phyloP scores from a whole-genome alignment of 305 asterid genomes.

The Rubia balearica region DNA sequence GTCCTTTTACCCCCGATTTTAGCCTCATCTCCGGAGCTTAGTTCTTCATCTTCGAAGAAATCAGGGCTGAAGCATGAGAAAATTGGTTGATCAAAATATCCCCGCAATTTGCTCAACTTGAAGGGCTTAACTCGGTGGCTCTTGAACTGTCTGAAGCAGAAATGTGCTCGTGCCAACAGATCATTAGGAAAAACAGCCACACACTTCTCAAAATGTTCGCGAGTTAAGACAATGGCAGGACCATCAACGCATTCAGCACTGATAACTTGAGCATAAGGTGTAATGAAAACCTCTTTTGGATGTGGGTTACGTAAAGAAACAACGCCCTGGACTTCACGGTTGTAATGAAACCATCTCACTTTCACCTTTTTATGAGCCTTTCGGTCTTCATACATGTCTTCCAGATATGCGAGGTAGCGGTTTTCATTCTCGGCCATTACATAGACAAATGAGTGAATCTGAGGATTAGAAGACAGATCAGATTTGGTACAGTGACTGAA shows the following conservation, averaged over 20 bases:
- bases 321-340: constrained; percentile 73
- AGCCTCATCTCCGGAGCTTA: constrained; percentile 61
- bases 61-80: constrained; percentile 90
- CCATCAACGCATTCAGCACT: constrained; percentile 98
- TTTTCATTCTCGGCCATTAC: constrained; percentile 96
- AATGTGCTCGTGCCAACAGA: constrained; percentile 61
- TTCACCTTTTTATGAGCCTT: constrained; percentile 92
- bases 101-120: constrained; percentile 69
- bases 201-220: constrained; percentile 82
- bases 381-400: constrained; percentile 95
- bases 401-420: constrained; percentile 77
- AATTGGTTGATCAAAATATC: constrained; percentile 73
- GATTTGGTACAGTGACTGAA: not conserved
- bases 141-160: constrained; percentile 85
- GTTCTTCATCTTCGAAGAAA: constrained; percentile 81
- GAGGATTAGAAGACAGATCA: constrained; percentile 15
- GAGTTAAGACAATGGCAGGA: constrained; percentile 81
- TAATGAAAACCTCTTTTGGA: constrained; percentile 88
- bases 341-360: constrained; percentile 97
- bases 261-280: constrained; percentile 80
- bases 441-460: constrained; percentile 81
- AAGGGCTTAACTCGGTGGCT: constrained; percentile 72
- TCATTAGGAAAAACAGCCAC: constrained; percentile 65
- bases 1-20: constrained; percentile 71
- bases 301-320: constrained; percentile 58